These are phyloP conservation scores for Aspergillus nomiae DNA, from an alignment of 2,329 filamentous ascomycete genomes.

Conservation along the genomic window DNA sequence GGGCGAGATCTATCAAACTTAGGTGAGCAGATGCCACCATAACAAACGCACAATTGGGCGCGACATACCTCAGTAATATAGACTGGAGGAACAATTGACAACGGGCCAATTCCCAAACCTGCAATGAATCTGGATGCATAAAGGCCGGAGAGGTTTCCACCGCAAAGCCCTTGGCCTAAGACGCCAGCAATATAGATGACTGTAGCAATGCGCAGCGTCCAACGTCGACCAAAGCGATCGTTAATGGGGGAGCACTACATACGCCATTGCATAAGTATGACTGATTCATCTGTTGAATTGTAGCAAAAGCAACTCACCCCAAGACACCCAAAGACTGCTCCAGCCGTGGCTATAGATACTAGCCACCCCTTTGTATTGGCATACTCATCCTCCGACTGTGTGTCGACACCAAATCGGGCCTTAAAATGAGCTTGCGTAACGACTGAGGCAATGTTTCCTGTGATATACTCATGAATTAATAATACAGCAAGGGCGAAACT, in stretches of 20 bases:
- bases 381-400: conserved; percentile 18
- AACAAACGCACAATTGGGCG: not conserved
- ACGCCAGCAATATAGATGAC: conserved; percentile 22
- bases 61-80: conserved; percentile 9
- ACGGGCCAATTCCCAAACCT: conserved; percentile 21
- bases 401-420: conserved; percentile 17
- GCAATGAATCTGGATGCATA: conserved; percentile 21
- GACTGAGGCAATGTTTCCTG: conserved; percentile 24
- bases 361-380: conserved; percentile 24
- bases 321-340: conserved; percentile 22
- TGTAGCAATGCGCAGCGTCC: conserved; percentile 18
- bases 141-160: conserved; percentile 16
- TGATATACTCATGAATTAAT: not conserved
- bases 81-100: conserved; percentile 18
- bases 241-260: conserved; percentile 17
- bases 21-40: not conserved
- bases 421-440: conserved; percentile 21
- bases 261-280: not conserved
- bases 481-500: not conserved
- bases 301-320: conserved; percentile 8
- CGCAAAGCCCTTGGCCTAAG: conserved; percentile 19
- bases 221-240: conserved; percentile 20
- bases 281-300: not conserved
- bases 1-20: conserved; percentile 14
- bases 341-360: conserved; percentile 23